Percentiles rank a stretch among this genome's conserved stretches.
These are phyloP conservation scores for Cladophialophora immunda DNA, from an alignment of 2,329 filamentous ascomycete species.

Conservation along the genomic window DNA sequence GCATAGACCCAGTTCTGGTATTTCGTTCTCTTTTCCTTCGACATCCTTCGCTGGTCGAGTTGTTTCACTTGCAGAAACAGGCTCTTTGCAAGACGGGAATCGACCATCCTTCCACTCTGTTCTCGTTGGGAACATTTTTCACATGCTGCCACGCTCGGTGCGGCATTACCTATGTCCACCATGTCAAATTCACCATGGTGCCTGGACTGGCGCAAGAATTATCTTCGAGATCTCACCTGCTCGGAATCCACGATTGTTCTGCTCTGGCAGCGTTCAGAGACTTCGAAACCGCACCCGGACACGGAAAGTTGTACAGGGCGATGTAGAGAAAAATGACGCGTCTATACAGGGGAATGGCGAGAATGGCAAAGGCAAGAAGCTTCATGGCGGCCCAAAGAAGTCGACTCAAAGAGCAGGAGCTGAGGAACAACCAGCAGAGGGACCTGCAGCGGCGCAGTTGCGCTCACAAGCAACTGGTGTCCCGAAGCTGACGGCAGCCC, in stretches of 20 bases:
- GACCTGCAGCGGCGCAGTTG: neutral
- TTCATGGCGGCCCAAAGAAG: neutral
- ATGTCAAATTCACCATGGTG: slow-evolving; percentile 23
- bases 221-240: neutral
- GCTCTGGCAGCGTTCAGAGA: neutral
- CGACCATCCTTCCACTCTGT: neutral
- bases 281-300: slow-evolving; percentile 6
- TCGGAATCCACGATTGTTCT: neutral
- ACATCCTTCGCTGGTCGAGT: neutral
- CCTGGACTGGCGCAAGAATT: neutral
- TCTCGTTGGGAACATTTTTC: slow-evolving; percentile 11
- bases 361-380: neutral
- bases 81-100: neutral
- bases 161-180: slow-evolving; percentile 30
- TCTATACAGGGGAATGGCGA: neutral
- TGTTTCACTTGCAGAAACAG: neutral
- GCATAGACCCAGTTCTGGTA: neutral
- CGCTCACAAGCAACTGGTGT: neutral
- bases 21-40: neutral
- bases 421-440: neutral
- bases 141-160: slow-evolving; percentile 32
- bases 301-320: neutral
- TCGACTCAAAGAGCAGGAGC: neutral
- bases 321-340: neutral
- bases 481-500: neutral